Conservation (phyloP, 2,329 filamentous ascomycete genomes). For the Mollisia scopiformis region DNA sequence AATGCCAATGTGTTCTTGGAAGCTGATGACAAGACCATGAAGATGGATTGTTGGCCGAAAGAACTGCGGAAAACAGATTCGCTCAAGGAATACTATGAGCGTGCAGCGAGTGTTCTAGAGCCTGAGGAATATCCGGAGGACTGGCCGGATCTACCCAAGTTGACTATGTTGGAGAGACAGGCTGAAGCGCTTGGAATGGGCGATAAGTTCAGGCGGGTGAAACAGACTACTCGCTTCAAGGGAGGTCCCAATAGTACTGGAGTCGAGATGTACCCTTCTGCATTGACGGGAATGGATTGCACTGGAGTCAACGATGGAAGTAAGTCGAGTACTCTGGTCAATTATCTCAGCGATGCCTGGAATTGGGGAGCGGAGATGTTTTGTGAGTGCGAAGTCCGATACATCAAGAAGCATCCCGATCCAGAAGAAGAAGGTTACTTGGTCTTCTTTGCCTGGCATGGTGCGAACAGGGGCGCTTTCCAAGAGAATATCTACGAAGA, state of each 20-base stretch:
- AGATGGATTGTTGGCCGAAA: slow-evolving; percentile 59
- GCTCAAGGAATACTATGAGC: slow-evolving; percentile 58
- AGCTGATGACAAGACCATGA: slow-evolving; percentile 57
- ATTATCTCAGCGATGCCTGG: slow-evolving; percentile 71
- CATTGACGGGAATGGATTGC: slow-evolving; percentile 62
- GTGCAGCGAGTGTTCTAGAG: slow-evolving; percentile 58
- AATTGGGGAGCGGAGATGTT: slow-evolving; percentile 75
- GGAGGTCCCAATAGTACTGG: slow-evolving; percentile 65
- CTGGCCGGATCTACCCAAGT: slow-evolving; percentile 60
- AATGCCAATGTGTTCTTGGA: slow-evolving; percentile 70
- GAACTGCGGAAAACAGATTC: slow-evolving; percentile 51
- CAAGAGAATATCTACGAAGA: slow-evolving; percentile 57
- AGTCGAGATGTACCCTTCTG: slow-evolving; percentile 63
- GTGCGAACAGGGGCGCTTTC: slow-evolving; percentile 58
- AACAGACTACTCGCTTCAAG: slow-evolving; percentile 65
- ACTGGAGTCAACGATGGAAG: slow-evolving; percentile 71
- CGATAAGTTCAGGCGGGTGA: slow-evolving; percentile 57
- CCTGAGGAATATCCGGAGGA: slow-evolving; percentile 60
- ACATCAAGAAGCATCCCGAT: slow-evolving; percentile 56
- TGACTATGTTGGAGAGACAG: slow-evolving; percentile 59
- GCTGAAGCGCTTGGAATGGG: slow-evolving; percentile 53
- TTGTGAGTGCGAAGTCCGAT: slow-evolving; percentile 68
- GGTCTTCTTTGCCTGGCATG: slow-evolving; percentile 68
- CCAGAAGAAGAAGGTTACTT: slow-evolving; percentile 57
- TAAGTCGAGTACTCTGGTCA: slow-evolving; percentile 67